Conservation (phyloP, 2,329 filamentous ascomycete genomes). For the Aureobasidium melanogenum region DNA sequence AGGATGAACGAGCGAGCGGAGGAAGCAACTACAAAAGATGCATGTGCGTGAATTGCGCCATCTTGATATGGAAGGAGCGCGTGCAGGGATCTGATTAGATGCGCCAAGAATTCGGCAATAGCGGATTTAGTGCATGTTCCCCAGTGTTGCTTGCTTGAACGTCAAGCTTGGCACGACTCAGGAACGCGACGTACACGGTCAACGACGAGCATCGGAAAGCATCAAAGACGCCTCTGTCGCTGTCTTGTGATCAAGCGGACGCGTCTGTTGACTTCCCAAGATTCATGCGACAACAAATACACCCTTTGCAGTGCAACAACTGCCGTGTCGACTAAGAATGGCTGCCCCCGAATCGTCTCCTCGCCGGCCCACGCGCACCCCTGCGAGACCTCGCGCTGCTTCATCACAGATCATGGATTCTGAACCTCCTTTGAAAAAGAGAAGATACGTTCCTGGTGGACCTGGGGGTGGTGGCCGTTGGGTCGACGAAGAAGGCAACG, state of each 20-base stretch:
- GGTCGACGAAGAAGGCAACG: conserved; percentile 60
- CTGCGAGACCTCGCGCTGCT: conserved; percentile 20
- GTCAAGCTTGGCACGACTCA: neutral
- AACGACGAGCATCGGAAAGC: neutral
- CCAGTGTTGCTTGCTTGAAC: neutral
- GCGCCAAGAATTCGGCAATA: neutral
- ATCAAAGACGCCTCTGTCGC: neutral
- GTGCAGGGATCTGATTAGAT: neutral
- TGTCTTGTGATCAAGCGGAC: neutral
- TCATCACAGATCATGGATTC: conserved; percentile 27
- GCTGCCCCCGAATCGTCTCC: conserved; percentile 19
- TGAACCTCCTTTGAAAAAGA: conserved; percentile 36
- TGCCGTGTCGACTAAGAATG: conserved; percentile 17
- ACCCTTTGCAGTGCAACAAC: neutral
- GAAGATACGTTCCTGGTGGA: conserved; percentile 71
- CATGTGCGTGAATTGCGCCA: conserved; percentile 1
- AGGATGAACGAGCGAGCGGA: neutral
- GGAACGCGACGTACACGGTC: neutral
- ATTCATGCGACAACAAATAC: conserved; percentile 4
- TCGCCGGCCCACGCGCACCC: conserved; percentile 22
- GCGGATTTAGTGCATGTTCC: neutral
- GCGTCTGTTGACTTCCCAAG: neutral
- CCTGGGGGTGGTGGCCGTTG: conserved; percentile 80
- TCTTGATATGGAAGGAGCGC: neutral
- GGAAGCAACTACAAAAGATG: neutral